Base-by-base conservation (phyloP, 2,329 filamentous ascomycete genomes). In the Microascus cirrosus region DNA sequence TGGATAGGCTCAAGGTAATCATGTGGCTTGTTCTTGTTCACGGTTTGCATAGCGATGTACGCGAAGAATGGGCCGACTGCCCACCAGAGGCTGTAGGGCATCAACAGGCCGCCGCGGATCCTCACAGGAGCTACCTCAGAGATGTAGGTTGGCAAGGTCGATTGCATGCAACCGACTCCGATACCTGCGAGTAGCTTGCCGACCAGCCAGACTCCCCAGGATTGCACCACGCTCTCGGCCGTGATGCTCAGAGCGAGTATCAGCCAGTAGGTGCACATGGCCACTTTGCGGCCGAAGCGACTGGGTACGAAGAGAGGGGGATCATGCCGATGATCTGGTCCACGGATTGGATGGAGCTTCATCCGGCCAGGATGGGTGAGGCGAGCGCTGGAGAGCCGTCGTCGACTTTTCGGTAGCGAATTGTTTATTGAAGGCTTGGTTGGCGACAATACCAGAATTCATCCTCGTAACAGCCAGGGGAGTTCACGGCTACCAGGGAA, bases 71-170 rank as follows among this genome's bases (percentile, higher is more conserved):
- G 67, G 1, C 75, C 75, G 1, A 76, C 34, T 1, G 71, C 69
- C 61, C 71, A 76, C 75, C 74, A 77, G 60, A 74, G 69, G 54
- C 65, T 72, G 59, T 75, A 74, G 6, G 67, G 65, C 60, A 75
- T 74, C 48, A 75, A 67, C 2, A 69, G 42, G 3, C 70, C 68
- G 22, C 74, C 74, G 22, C 73, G 65, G 1, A 74, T 65, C 7
- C 72, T 69, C 0, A 70, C 70, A 1, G 74, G 74, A 0, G 74
- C 69, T 0, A 72, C 64, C 59, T 77, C 73, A 2, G 73, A 67
- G 4, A 77, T 66, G 58, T 75, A 76, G 0, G 72, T 66, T 0
- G 73, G 72, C 35, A 76, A 59, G 0, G 73, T 74, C 8, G 70
- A 68, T 57, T 75, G 73, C 5, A 76, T 62, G 61, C 72, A 71